phyloP scores from a whole-genome alignment of 495 filamentous ascomycete species.

The Aspergillus panamensis region DNA sequence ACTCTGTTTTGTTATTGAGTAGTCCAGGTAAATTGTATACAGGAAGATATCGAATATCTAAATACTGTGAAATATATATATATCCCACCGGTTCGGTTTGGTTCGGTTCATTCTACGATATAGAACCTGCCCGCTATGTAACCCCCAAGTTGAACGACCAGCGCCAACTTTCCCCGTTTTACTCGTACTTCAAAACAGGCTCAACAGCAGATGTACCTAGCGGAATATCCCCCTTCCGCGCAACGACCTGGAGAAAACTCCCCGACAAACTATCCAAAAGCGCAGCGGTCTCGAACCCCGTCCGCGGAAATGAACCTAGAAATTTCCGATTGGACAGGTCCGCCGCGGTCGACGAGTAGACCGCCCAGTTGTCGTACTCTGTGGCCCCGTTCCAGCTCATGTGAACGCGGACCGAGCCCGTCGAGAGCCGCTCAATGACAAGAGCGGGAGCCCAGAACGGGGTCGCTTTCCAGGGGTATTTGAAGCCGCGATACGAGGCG shows the following conservation, averaged over 20 bases:
- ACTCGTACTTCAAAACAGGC: slow-evolving; percentile 17
- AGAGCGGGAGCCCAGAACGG: slow-evolving; percentile 37
- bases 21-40: too few species aligned
- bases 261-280: slow-evolving; percentile 22
- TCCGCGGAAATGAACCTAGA: slow-evolving; percentile 25
- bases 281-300: slow-evolving; percentile 35
- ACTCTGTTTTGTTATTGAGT: too few species aligned
- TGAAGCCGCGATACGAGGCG: slow-evolving; percentile 42
- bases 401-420: slow-evolving; percentile 20
- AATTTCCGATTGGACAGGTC: slow-evolving; percentile 23
- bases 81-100: too few species aligned
- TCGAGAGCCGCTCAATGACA: slow-evolving; percentile 19
- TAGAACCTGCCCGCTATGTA: too few species aligned
- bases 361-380: slow-evolving; percentile 39
- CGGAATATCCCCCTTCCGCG: slow-evolving; percentile 28
- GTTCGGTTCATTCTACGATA: too few species aligned
- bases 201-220: slow-evolving; percentile 27
- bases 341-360: slow-evolving; percentile 27
- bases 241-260: slow-evolving; percentile 32
- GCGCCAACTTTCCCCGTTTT: too few species aligned
- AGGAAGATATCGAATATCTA: too few species aligned
- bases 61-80: too few species aligned
- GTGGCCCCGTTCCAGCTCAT: slow-evolving; percentile 47
- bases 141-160: too few species aligned
- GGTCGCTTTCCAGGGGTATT: slow-evolving; percentile 38